phyloP scores from a whole-genome alignment of 768 basidiomycete species.

The Pisolithus sp. region DNA sequence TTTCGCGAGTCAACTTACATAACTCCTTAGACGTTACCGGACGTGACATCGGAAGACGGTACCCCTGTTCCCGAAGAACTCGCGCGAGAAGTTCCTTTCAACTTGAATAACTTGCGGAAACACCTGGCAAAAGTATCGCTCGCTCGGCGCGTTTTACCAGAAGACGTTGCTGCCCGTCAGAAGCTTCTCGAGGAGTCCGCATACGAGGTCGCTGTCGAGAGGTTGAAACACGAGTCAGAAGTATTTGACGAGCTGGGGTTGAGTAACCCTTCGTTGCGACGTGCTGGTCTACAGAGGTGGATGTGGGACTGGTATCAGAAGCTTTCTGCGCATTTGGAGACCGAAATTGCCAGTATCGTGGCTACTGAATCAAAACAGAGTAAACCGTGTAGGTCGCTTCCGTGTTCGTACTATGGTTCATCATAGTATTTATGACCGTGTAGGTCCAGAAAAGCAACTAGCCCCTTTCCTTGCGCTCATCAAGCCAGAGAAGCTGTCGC shows the following conservation, averaged over 20 bases:
- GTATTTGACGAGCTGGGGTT: constrained; percentile 54
- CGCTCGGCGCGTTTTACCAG: constrained; percentile 55
- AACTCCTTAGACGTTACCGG: constrained; percentile 10
- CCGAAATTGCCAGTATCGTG: constrained; percentile 44
- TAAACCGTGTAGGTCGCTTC: neutral
- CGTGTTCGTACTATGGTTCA: neutral
- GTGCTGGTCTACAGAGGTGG: constrained; percentile 57
- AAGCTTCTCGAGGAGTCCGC: constrained; percentile 79
- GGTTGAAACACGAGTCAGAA: constrained; percentile 58
- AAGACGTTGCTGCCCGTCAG: constrained; percentile 70
- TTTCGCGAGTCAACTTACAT: neutral
- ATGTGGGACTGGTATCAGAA: constrained; percentile 84
- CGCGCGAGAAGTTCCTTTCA: constrained; percentile 56
- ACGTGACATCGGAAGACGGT: constrained; percentile 14
- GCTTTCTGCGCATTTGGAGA: constrained; percentile 44
- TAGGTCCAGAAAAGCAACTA: constrained; percentile 28
- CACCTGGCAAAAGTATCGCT: constrained; percentile 60
- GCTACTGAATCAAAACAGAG: constrained; percentile 27
- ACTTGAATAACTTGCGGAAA: constrained; percentile 62
- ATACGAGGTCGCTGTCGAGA: constrained; percentile 73
- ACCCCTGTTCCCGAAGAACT: constrained; percentile 16
- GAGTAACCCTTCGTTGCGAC: constrained; percentile 37
- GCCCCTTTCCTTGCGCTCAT: constrained; percentile 73
- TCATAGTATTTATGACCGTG: neutral
- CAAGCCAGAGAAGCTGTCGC: constrained; percentile 69